These are phyloP conservation scores for Chrysosporium keratinophilum DNA, from an alignment of 2,329 filamentous ascomycete genomes.

Conservation along the genomic window DNA sequence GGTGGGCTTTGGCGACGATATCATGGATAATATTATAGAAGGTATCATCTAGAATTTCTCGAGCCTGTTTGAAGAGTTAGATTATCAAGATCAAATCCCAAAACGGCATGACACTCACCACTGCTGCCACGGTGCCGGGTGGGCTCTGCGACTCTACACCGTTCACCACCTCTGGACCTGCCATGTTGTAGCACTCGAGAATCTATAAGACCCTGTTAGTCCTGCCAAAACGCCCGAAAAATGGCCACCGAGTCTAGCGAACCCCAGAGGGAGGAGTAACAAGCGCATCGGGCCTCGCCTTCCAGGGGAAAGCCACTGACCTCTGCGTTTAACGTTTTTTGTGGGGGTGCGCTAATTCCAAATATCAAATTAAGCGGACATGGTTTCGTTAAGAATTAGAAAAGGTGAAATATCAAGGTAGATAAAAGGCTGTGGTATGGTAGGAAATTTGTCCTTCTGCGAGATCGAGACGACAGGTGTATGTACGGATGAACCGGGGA, in stretches of 20 bases:
- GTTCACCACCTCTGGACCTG: conserved; percentile 20
- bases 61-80: conserved; percentile 25
- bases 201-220: neutral
- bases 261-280: neutral
- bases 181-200: conserved; percentile 15
- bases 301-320: neutral
- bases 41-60: conserved; percentile 46
- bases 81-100: neutral
- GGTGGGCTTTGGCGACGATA: conserved; percentile 48
- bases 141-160: conserved; percentile 21
- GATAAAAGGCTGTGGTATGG: too few relatives aligned
- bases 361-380: neutral
- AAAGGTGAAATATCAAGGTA: neutral
- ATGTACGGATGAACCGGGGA: neutral
- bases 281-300: neutral
- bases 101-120: conserved; percentile 25
- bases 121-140: conserved; percentile 32
- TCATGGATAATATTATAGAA: conserved; percentile 52
- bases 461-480: neutral
- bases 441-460: neutral
- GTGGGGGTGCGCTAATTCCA: neutral
- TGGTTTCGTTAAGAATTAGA: neutral
- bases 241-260: neutral
- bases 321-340: neutral
- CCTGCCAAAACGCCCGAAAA: neutral